These are phyloP conservation scores for Cudoniella acicularis DNA, from an alignment of 495 filamentous ascomycete species.

Conservation along the genomic window DNA sequence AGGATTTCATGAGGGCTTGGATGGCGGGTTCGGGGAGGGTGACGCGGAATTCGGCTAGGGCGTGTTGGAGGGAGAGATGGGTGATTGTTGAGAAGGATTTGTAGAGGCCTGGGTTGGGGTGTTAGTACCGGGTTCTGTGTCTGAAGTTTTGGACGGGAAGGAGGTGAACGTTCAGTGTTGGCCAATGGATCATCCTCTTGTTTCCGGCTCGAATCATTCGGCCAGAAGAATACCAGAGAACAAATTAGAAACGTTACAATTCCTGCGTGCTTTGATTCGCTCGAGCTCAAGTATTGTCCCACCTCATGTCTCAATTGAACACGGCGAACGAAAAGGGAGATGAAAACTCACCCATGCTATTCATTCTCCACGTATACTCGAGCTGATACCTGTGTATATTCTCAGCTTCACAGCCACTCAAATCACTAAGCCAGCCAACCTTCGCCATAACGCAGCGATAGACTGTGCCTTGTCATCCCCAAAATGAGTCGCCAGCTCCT, in stretches of 20 bases:
- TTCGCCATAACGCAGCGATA: constrained; percentile 51
- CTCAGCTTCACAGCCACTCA: neutral
- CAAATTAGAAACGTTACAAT: no score
- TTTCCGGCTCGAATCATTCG: no score
- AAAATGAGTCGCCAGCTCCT: constrained; percentile 46
- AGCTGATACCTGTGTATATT: constrained; percentile 64
- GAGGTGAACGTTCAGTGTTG: no score
- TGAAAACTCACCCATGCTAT: constrained; percentile 63
- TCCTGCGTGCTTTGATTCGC: no score
- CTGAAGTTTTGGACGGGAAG: no score
- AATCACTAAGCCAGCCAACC: constrained; percentile 23
- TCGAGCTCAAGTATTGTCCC: neutral
- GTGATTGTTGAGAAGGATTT: constrained; percentile 65
- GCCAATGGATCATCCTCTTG: no score
- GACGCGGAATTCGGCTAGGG: constrained; percentile 52
- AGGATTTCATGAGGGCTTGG: constrained; percentile 55
- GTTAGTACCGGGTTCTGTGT: no score
- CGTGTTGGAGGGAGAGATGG: constrained; percentile 57
- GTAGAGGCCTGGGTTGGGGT: constrained; percentile 46
- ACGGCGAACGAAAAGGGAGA: neutral
- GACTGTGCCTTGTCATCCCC: constrained; percentile 49
- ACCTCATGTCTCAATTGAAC: neutral
- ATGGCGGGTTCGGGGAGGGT: constrained; percentile 39
- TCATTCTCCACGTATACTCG: constrained; percentile 80
- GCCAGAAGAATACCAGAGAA: no score